Conservation (phyloP, 2,329 filamentous ascomycete genomes). For the Didymella keratinophila region DNA sequence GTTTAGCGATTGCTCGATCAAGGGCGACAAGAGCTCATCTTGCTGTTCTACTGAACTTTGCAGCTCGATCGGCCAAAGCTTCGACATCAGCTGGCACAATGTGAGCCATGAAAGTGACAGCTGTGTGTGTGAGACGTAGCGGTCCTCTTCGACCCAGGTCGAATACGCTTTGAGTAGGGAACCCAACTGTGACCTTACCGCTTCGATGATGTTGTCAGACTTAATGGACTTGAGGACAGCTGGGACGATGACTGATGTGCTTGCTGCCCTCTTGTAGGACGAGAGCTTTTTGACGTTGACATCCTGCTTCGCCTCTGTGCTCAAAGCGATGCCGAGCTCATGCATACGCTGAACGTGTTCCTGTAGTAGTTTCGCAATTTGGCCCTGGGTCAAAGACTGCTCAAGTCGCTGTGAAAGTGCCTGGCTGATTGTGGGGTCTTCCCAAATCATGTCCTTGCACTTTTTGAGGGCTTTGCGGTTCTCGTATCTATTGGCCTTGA, state of each 20-base stretch:
- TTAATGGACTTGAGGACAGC: slow-evolving; percentile 38
- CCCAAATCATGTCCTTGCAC: slow-evolving; percentile 39
- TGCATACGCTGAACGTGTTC: slow-evolving; percentile 38
- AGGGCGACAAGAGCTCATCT: slow-evolving; percentile 32
- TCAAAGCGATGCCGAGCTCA: slow-evolving; percentile 23
- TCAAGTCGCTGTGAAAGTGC: slow-evolving; percentile 40
- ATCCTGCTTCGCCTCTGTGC: slow-evolving; percentile 19
- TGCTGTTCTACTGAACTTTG: slow-evolving; percentile 39
- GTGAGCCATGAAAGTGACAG: slow-evolving; percentile 40
- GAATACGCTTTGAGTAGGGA: slow-evolving; percentile 35
- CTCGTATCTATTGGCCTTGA: slow-evolving; percentile 25
- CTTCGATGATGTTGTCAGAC: slow-evolving; percentile 35
- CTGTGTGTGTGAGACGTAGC: slow-evolving; percentile 26
- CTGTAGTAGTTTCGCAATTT: slow-evolving; percentile 42
- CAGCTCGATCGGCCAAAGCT: slow-evolving; percentile 44
- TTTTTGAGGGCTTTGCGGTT: slow-evolving; percentile 32
- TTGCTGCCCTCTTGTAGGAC: slow-evolving; percentile 32
- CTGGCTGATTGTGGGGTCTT: slow-evolving; percentile 33
- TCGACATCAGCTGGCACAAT: slow-evolving; percentile 36
- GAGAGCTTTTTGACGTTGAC: slow-evolving; percentile 33
- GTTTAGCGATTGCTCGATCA: slow-evolving; percentile 38
- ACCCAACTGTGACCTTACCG: slow-evolving; percentile 32
- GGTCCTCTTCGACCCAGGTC: slow-evolving; percentile 31
- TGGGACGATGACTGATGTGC: slow-evolving; percentile 42
- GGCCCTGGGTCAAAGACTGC: slow-evolving; percentile 43